Base-by-base conservation (phyloP, 1,139 yeast species). In the Diutina pseudorugosa region DNA sequence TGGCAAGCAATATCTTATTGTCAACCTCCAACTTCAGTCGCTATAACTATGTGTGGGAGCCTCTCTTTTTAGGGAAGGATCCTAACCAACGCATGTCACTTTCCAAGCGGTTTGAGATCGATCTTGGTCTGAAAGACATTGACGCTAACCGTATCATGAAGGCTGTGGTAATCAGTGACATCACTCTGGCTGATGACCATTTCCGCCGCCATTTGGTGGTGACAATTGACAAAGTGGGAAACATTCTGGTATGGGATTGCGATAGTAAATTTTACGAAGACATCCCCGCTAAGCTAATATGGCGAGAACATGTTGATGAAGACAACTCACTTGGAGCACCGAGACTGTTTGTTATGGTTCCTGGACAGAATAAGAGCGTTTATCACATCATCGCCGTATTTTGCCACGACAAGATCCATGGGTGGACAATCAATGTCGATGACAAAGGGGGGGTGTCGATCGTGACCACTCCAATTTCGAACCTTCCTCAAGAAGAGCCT, bases 11-110 rank as follows among this genome's bases (percentile, higher is more conserved):
- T 47, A 60, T 71, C 2, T 55, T 74, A 41, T 62, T 74, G 12
- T 73, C 77, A 2, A 63, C 71, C 21, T 73, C 71, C 66, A 71
- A 69, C 55, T 74, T 72, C 55, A 66, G 74, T 1, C 69, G 71
- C 51, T 83, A 83, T 57, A 83, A 82, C 61, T 80, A 80, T 58
- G 67, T 86, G 5, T 86, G 95, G 95, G 72, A 70, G 52, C 77
- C 82, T 1, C 65, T 76, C 30, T 59, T 63, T 1, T 62, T 75
- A 36, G 59, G 63, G 40, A 50, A 54, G 6, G 52, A 51, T 6
- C 45, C 51, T 5, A 45, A 57, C 61, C 45, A 53, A 55, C 56
- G 52, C 20, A 62, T 70, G 60, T 62, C 73, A 4, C 60, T 73
- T 23, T 66, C 75, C 19, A 72, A 71, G 54, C 60, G 71, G 47